These are phyloP conservation scores for Murraya koenigii DNA, from an alignment of 345 rosid genomes.

Conservation along the genomic window DNA sequence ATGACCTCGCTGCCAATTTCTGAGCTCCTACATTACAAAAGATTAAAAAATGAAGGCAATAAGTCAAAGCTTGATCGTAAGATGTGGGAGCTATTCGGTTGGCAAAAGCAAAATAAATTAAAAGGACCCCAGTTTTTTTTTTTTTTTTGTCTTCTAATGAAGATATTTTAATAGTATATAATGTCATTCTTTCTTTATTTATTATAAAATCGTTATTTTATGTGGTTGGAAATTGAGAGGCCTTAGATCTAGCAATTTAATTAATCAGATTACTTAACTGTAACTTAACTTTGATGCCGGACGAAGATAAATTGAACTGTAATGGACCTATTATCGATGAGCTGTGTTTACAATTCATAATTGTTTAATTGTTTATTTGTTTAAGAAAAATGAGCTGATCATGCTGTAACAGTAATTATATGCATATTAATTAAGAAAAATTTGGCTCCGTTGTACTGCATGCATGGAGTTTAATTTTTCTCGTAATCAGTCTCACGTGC, in stretches of 20 bases:
- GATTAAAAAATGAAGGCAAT: too few species aligned
- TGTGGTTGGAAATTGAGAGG: slow-evolving; percentile 22
- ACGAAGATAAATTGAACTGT: too few species aligned
- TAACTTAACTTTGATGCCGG: neutral
- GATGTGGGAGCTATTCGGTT: too few species aligned
- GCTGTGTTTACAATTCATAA: neutral
- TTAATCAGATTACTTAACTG: neutral
- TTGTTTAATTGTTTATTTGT: too few species aligned
- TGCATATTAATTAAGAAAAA: too few species aligned
- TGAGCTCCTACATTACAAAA: too few species aligned
- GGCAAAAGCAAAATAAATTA: too few species aligned
- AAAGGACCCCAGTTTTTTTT: neutral
- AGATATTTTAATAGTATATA: neutral
- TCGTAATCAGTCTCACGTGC: slow-evolving; percentile 27
- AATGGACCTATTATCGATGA: neutral
- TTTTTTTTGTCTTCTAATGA: neutral
- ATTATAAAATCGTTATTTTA: neutral
- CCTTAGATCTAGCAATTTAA: slow-evolving; percentile 18
- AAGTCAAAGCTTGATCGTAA: too few species aligned
- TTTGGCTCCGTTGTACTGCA: neutral
- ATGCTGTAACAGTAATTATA: too few species aligned
- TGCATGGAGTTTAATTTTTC: neutral
- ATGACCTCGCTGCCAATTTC: too few species aligned
- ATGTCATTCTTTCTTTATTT: neutral
- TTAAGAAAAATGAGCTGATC: too few species aligned